A percentile compares a stretch with the other conserved stretches of the same genome.
phyloP scores from a whole-genome alignment of 352 stramenopile species.

The Elongisporangium prolatum region DNA sequence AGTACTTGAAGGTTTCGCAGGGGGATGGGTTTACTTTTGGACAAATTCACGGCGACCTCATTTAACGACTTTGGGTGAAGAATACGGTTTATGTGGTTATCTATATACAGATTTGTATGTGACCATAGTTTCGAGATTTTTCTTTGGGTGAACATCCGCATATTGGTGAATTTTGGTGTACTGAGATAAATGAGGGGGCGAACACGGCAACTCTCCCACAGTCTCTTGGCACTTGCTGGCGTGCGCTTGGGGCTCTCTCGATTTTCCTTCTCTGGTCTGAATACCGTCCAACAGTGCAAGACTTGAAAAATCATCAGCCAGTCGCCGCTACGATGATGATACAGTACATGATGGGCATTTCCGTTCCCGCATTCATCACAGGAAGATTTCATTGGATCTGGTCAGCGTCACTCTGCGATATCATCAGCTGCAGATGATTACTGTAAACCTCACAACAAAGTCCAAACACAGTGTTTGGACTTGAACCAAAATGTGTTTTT shows the following conservation, averaged over 20 bases:
- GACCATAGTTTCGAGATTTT: neutral
- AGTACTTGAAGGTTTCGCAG: neutral
- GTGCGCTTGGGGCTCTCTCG: neutral
- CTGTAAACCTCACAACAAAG: neutral
- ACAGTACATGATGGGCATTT: neutral
- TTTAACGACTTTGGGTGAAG: neutral
- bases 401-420: neutral
- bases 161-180: neutral
- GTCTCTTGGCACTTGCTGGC: neutral
- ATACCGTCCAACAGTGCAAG: no score
- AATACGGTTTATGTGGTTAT: neutral
- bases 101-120: neutral
- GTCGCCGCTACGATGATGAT: no score
- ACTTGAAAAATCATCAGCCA: neutral
- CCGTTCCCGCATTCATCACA: neutral
- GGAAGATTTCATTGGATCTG: no score
- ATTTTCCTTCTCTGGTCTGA: neutral
- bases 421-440: neutral
- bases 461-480: neutral
- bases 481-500: no score
- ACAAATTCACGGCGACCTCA: neutral
- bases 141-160: neutral
- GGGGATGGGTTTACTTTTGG: neutral
- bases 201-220: neutral
- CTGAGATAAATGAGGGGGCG: neutral